Conservation (phyloP, 2,329 filamentous ascomycete genomes). For the Fusarium sp. region DNA sequence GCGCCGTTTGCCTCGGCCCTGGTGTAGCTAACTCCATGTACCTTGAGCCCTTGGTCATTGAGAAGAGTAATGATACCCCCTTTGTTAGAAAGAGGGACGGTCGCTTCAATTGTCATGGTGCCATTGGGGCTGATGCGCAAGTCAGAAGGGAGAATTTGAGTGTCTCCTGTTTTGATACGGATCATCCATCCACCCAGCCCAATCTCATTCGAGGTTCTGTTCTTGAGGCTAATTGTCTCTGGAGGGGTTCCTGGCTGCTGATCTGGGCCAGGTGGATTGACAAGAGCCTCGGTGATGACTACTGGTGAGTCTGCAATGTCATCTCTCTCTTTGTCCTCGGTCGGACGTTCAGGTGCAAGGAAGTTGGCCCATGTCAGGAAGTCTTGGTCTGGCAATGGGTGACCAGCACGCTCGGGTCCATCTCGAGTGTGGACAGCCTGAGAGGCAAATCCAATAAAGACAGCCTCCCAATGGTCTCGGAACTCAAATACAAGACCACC, state of each 20-base stretch:
- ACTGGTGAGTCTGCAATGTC: neutral
- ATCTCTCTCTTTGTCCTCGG: no score
- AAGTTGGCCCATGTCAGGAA: neutral
- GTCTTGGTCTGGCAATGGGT: neutral
- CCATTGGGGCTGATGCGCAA: neutral
- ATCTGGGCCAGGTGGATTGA: conserved; percentile 1
- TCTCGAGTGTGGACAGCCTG: neutral
- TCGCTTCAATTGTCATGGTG: neutral
- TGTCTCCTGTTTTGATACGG: neutral
- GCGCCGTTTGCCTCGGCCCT: neutral
- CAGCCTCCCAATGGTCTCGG: neutral
- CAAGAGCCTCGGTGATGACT: neutral
- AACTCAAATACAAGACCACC: neutral
- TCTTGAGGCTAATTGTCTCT: neutral
- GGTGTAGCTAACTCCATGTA: conserved; percentile 2
- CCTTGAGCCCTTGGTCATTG: neutral
- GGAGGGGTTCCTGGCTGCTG: neutral
- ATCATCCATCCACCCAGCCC: neutral
- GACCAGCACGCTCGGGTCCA: neutral
- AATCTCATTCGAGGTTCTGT: neutral
- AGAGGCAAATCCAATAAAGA: conserved; percentile 1
- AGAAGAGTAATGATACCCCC: neutral
- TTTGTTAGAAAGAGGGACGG: neutral
- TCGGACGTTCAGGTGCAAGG: neutral
- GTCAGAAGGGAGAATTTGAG: neutral